Conservation (phyloP, 805 yeast genomes). For the Torulaspora indica region DNA sequence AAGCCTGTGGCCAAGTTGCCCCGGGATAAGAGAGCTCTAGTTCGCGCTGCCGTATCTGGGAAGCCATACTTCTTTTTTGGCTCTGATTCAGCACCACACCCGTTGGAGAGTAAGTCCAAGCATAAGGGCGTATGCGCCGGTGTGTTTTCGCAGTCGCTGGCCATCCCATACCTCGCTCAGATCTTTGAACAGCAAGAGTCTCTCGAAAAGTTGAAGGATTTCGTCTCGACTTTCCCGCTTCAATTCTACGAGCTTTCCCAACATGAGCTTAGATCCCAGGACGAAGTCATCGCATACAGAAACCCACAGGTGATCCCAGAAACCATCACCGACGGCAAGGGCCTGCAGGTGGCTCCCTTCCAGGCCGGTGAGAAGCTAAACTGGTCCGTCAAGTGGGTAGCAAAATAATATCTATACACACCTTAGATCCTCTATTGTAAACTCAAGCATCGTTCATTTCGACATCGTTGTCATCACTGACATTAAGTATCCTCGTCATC, state of each 20-base stretch:
- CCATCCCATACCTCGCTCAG: constrained; percentile 78
- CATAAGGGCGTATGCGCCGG: constrained; percentile 95
- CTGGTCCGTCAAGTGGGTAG: constrained; percentile 73
- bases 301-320: constrained; percentile 57
- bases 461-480: constrained; percentile 19
- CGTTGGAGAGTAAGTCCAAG: constrained; percentile 68
- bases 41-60: constrained; percentile 87
- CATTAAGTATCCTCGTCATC: constrained; percentile 46
- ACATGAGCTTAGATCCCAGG: constrained; percentile 41
- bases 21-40: constrained; percentile 70
- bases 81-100: constrained; percentile 97
- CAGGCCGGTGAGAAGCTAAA: constrained; percentile 68
- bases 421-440: not conserved
- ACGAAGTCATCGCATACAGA: constrained; percentile 53
- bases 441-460: constrained; percentile 18
- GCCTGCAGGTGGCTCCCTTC: constrained; percentile 72
- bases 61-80: constrained; percentile 93
- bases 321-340: constrained; percentile 41
- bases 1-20: constrained; percentile 97
- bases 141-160: constrained; percentile 84
- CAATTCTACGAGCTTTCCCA: constrained; percentile 59
- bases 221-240: constrained; percentile 72
- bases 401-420: constrained; percentile 6
- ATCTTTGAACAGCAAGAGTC: constrained; percentile 65
- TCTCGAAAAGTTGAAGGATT: constrained; percentile 61